Percentiles rank a stretch among this genome's conserved stretches.
Conservation (phyloP, 306 rosid species). For the Castanea sativa region DNA sequence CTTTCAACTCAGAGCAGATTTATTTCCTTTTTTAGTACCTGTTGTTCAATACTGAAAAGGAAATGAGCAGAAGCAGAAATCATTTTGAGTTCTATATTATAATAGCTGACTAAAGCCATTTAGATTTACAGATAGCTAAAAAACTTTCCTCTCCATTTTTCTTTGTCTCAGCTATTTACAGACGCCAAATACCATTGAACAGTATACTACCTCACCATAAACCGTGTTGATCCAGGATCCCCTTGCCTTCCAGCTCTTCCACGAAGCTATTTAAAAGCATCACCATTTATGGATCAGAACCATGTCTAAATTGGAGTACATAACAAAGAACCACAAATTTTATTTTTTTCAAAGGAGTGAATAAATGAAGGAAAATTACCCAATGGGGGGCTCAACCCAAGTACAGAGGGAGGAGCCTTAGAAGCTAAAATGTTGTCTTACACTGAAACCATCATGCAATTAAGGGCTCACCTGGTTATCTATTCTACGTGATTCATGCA, state of each 20-base stretch:
- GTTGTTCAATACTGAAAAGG: background rate
- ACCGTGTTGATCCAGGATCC: constrained; percentile 97
- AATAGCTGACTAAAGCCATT: background rate
- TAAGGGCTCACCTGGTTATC: constrained; percentile 79
- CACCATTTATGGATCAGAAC: constrained; percentile 11
- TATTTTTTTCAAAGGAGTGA: background rate
- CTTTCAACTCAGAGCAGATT: background rate
- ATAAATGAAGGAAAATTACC: background rate
- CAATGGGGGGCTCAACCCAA: background rate
- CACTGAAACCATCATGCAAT: constrained; percentile 12
- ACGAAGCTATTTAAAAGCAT: constrained; percentile 68
- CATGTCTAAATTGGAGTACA: constrained; percentile 18
- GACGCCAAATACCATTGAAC: background rate
- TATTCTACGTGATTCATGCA: constrained; percentile 95
- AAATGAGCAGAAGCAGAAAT: background rate
- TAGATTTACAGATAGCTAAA: background rate
- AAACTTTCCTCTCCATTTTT: too few species aligned
- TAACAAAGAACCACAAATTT: background rate
- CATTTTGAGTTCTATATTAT: background rate
- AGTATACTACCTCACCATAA: constrained; percentile 87
- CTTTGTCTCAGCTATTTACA: background rate
- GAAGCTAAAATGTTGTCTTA: constrained; percentile 10
- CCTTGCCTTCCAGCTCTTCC: constrained; percentile 99
- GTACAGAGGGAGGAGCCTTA: constrained; percentile 2
- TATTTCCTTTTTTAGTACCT: background rate